Conservation (phyloP, 2,329 filamentous ascomycete genomes). For the Ampelomyces quisqualis region DNA sequence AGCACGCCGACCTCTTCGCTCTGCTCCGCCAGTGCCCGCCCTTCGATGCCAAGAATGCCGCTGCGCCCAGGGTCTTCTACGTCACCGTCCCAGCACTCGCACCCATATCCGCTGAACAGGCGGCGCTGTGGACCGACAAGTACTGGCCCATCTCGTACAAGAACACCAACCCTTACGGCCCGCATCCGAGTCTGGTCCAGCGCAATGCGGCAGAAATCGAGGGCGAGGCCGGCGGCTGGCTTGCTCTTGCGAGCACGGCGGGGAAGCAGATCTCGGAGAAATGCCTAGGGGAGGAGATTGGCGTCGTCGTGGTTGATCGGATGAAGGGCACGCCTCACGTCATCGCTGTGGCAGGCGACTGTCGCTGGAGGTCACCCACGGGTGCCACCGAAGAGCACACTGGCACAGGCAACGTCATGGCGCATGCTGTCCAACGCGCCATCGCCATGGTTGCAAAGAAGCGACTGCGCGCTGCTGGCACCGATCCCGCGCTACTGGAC, state of each 20-base stretch:
- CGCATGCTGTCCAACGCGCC: slow-evolving; percentile 73
- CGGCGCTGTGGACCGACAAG: slow-evolving; percentile 69
- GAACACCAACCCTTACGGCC: slow-evolving; percentile 83
- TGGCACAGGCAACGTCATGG: slow-evolving; percentile 69
- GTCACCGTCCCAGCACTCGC: slow-evolving; percentile 71
- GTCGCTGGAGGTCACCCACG: slow-evolving; percentile 59
- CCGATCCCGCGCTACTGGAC: slow-evolving; percentile 28
- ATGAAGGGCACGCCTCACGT: slow-evolving; percentile 52
- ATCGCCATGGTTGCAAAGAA: slow-evolving; percentile 77
- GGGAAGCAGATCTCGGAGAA: slow-evolving; percentile 60
- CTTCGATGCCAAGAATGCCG: slow-evolving; percentile 42
- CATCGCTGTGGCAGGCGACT: slow-evolving; percentile 75
- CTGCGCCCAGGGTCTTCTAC: slow-evolving; percentile 58
- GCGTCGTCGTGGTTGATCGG: slow-evolving; percentile 72
- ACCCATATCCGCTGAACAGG: slow-evolving; percentile 74
- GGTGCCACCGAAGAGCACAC: slow-evolving; percentile 24
- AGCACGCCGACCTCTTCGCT: slow-evolving; percentile 51
- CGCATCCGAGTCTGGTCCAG: slow-evolving; percentile 72
- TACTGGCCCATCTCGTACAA: slow-evolving; percentile 87
- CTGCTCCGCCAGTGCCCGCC: slow-evolving; percentile 40
- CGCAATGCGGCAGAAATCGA: slow-evolving; percentile 70
- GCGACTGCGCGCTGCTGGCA: slow-evolving; percentile 45
- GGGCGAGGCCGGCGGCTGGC: slow-evolving; percentile 64
- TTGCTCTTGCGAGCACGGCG: slow-evolving; percentile 65
- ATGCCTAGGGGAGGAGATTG: slow-evolving; percentile 68